Evolutionary conservation across 2,329 filamentous ascomycete genomes (phyloP), one percentile per base, ranked within the genome.

Genomic region (Coniosporium tulheliwenetii): DNA sequence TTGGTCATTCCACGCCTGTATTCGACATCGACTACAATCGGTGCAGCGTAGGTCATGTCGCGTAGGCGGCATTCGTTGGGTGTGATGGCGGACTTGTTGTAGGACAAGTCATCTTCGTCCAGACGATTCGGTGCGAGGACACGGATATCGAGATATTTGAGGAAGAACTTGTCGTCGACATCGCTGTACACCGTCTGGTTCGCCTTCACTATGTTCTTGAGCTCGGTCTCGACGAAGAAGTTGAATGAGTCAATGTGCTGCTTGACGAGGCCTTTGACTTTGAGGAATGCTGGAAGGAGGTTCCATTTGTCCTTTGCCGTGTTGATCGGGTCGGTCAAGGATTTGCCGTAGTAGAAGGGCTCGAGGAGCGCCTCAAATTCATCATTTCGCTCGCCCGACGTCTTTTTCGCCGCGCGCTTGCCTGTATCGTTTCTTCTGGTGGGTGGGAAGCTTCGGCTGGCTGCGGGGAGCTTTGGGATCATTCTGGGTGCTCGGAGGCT

Each of bases 231-330:
- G 49, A 95, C 82, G 52, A 98, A 96, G 64, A 91, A 94, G 64
- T 98, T 95, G 71, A 93, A 98, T 16, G 91, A 96, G 66, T 98
- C 93, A 56, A 94, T 89, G 60, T 95, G 87, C 68, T 96, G 89
- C 62, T 95, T 95, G 40, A 95, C 87, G 43, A 95, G 69, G 43
- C 87, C 87, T 63, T 98, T 98, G 53, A 95, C 87, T 62, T 95
- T 95, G 44, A 98, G 67, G 60, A 98, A 98, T n/a, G 91, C 91
- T 0, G 91, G 93, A 26, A 98, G 66, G 35, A 98, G 70, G 59
- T 96, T 94, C 76, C 89, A 95, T 70, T 98, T 98, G 66, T 98
- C 91, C 54, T 82, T 65, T 26, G 76, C 77, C 1, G 78, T 81
- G 45, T 79, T 70, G 52, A 83, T 82, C 2, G 77, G 77, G 53